Conservation (phyloP, 441 rosid species). For the Jatropha multifida region DNA sequence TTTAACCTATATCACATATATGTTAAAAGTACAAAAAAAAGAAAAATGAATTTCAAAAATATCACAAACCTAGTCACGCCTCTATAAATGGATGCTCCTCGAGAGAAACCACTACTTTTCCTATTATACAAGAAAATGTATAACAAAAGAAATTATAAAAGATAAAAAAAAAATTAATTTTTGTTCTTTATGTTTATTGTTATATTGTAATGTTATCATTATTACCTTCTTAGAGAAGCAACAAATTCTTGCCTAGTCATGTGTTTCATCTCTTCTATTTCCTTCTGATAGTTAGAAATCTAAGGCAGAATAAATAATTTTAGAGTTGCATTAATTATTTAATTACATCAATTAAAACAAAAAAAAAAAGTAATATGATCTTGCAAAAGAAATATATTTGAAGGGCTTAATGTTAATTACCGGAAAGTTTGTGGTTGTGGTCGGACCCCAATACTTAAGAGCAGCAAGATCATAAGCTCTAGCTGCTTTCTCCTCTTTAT, state of each 20-base stretch:
- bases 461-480: conserved; percentile 98
- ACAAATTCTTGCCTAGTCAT: conserved; percentile 91
- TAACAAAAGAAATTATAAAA: background rate
- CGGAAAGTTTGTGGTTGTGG: conserved; percentile 85
- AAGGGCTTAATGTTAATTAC: conserved; percentile 29
- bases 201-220: background rate
- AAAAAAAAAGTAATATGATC: background rate
- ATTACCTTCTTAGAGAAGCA: conserved; percentile 84
- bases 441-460: conserved; percentile 97
- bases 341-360: background rate
- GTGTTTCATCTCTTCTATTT: conserved; percentile 82
- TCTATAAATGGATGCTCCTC: conserved; percentile 39
- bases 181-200: background rate
- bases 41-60: background rate
- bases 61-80: conserved; percentile 34
- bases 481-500: conserved; percentile 95
- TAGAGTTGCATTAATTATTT: background rate
- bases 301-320: conserved; percentile 5
- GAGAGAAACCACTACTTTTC: conserved; percentile 39
- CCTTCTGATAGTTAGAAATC: conserved; percentile 79
- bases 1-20: background rate
- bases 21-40: background rate
- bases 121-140: conserved; percentile 7
- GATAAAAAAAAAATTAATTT: conserved; percentile 3
- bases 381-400: background rate